Base-by-base conservation (phyloP, 2,329 filamentous ascomycete genomes). In the Gremmenia infestans region DNA sequence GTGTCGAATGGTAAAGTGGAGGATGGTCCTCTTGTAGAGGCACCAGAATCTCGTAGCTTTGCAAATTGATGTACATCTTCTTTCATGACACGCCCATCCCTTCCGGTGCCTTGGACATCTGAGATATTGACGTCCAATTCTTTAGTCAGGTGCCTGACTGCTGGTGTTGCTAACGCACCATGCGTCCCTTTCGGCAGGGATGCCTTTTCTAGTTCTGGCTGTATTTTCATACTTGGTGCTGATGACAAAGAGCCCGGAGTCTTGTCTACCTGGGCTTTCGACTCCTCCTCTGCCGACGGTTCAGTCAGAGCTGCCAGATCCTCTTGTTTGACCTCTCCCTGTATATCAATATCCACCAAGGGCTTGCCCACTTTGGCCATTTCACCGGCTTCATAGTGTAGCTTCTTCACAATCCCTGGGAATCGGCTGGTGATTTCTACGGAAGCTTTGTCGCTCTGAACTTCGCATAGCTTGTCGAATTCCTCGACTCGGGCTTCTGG, bases 381-480 rank as follows among this genome's bases (percentile, higher is more conserved):
- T 65, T 97, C 94, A 62, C 96, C 94, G 35, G 91, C 87, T 61
- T 97, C 91, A 72, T 96, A 97, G 74, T 97, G 85, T 46, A 99
- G 79, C 75, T 92, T 97, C 78, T 96, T 97, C 64, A 99, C 93
- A 0, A 97, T 88, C 22, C 94, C 94, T 56, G 92, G 86, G 72
- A 96, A 99, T 53, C 94, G 87, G 67, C 92, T 97, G 40, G 94
- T 97, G 65, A 99, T 99, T 80, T 97, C 82, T 22, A 86, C 83
- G 1, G 84, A 83, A 50, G 94, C 94, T 74, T 99, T 99, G 76
- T 99, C 94, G 67, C 92, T 97, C 72, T 97, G 94, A 46, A 99
- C 95, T 76, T 99, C 94, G 75, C 94, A 99, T 48, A 99, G 81
- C 58, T 93, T 94, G 65, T 95, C 94, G 81, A 96, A 99, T 76